These are phyloP conservation scores for Sugiyamaella chiloensis DNA, from an alignment of 805 yeast genomes.

Conservation along the genomic window DNA sequence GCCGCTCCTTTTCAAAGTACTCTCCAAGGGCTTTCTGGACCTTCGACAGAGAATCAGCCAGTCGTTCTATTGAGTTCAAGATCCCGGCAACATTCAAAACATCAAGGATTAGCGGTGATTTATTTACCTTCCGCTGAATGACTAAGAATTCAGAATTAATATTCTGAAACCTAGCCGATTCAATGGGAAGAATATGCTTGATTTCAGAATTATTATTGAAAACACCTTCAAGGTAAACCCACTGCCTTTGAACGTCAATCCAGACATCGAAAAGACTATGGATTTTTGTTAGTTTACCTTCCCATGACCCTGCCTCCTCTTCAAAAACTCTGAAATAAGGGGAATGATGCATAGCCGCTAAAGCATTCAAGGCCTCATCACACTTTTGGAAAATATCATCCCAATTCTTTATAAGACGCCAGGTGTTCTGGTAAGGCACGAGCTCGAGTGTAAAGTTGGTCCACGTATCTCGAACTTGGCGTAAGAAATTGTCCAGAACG, in stretches of 20 bases:
- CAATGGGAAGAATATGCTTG: slow-evolving; percentile 61
- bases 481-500: slow-evolving; percentile 56
- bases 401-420: slow-evolving; percentile 66
- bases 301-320: slow-evolving; percentile 53
- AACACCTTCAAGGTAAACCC: slow-evolving; percentile 82
- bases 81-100: slow-evolving; percentile 50
- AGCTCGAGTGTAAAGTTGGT: slow-evolving; percentile 45
- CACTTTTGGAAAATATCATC: slow-evolving; percentile 55
- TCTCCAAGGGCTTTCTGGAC: slow-evolving; percentile 68
- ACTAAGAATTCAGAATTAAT: slow-evolving; percentile 59
- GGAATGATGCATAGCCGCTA: slow-evolving; percentile 70
- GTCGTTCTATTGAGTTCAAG: slow-evolving; percentile 44
- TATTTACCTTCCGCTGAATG: slow-evolving; percentile 48
- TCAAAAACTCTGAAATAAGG: slow-evolving; percentile 59
- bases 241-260: slow-evolving; percentile 84
- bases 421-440: slow-evolving; percentile 50
- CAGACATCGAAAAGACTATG: slow-evolving; percentile 58
- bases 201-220: slow-evolving; percentile 57
- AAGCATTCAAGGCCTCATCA: slow-evolving; percentile 56
- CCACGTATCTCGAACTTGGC: slow-evolving; percentile 57
- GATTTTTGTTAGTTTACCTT: slow-evolving; percentile 50
- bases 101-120: slow-evolving; percentile 53
- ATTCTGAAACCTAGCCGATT: slow-evolving; percentile 61
- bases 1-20: slow-evolving; percentile 77
- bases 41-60: slow-evolving; percentile 53